Evolutionary conservation across 805 yeast species (phyloP), one percentile per base, ranked within the genome.

Genomic region (Yamadazyma kitorensis): DNA sequence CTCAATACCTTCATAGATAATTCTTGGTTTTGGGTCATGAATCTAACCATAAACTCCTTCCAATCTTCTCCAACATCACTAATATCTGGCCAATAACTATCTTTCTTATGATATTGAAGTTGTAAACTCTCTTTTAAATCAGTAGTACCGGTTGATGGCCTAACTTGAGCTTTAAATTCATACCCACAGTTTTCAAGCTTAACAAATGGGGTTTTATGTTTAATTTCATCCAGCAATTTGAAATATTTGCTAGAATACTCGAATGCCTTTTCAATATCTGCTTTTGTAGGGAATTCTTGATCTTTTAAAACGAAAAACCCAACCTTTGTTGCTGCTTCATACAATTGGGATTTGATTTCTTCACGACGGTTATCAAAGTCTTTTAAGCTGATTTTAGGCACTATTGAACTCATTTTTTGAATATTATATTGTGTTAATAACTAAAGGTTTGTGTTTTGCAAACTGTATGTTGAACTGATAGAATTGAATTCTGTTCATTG

Each of bases 101-200:
- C 44, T 26, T 43, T 36, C 28, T 56, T 40, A 41, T 58, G 64
- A 23, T 43, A 51, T 31, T 57, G 63, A 12, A 59, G 45, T 33
- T 59, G 64, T 12, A 45, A 29, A 4, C 61, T 51, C 35, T 59
- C 62, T 28, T 59, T 60, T 35, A 52, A 51, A 37, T 59, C 64
- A 6, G 52, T 47, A 0, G 62, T 52, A 5, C 59, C 58, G 2
- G 64, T 57, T 2, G 63, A 56, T n/a, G 64, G 64, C 37, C 64
- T 48, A 5, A 57, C 44, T 32, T 60, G 65, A 5, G 61, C 48
- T 17, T 44, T 35, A 25, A 40, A 52, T 36, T 60, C 65, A 39
- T 54, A 59, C 11, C 65, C 66, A 5, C 61, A 51, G 27, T 60
- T 60, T 29, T 49, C 44, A 17, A 59, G 40, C 36, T 55, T 60